Evolutionary conservation across 805 yeast genomes (phyloP), one percentile per base, ranked within the genome.

Genomic region (Candida insectalens): DNA sequence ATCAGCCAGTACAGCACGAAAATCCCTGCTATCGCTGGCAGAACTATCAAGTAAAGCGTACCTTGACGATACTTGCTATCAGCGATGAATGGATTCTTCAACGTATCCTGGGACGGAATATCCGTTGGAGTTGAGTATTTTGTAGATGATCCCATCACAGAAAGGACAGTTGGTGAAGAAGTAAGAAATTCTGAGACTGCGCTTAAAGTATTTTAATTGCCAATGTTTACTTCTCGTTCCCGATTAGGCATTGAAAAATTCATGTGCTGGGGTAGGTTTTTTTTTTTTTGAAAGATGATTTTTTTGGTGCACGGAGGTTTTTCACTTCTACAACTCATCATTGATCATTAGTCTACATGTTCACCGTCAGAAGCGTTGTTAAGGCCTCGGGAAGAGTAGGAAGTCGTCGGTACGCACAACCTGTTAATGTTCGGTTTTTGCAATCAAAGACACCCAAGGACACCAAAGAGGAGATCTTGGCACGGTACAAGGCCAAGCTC

Each of bases 401-500:
- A 6, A 27, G 8, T 13, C 29, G 30, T 15, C 39, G 50, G 25
- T 36, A 43, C 37, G 55, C 58, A 9, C 40, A 45, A 2, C 47
- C 47, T 6, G 41, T 47, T 5, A 46, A 50, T 36, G 50, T 47
- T n/a, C 41, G 57, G 32, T 49, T 43, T 14, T 41, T 49, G 6
- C 53, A 53, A 33, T 49, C 57, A 10, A 50, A 52, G 28, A 41
- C 52, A 3, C n/a, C n/a, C n/a, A n/a, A n/a, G n/a, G 31, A 42
- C 4, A 35, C 47, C 6, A 51, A 52, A n/a, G 48, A 43, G 5
- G 62, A 54, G 29, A 52, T 63, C n/a, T 22, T 52, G 19, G 59
- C 49, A 2, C 48, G 60, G 33, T 70, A 70, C 43, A 54, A 55
- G 34, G 63, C 46, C 4, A 63, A 67, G 46, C 57, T 71, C 23